A percentile compares a stretch with the other conserved stretches of the same genome.
Evolutionary conservation across 2,329 filamentous ascomycete species (phyloP).

Genomic region (Fusarium gaditjirri): DNA sequence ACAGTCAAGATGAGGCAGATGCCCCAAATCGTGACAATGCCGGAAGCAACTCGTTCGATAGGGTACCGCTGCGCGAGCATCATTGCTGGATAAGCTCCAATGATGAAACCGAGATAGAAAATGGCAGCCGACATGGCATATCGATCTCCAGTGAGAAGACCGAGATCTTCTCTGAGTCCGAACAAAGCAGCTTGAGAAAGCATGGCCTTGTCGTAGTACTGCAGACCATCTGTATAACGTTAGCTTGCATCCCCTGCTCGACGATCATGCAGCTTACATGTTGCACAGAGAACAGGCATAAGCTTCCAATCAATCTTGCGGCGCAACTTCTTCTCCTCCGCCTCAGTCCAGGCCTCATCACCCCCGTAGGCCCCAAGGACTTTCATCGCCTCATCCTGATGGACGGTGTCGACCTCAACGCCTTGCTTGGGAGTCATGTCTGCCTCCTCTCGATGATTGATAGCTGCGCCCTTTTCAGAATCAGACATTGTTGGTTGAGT

Average conservation of each 20-base stretch:
- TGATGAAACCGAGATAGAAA: constrained; percentile 62
- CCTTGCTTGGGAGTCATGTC: background rate
- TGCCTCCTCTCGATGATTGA: constrained; percentile 15
- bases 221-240: constrained; percentile 19
- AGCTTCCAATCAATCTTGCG: constrained; percentile 48
- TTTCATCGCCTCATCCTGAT: constrained; percentile 48
- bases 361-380: constrained; percentile 55
- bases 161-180: constrained; percentile 33
- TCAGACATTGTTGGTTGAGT: constrained; percentile 23
- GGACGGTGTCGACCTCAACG: constrained; percentile 29
- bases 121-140: constrained; percentile 58
- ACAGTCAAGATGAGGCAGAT: constrained; percentile 52
- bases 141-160: constrained; percentile 52
- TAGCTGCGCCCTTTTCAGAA: constrained; percentile 30
- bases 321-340: constrained; percentile 55
- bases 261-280: constrained; percentile 50
- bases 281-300: constrained; percentile 58
- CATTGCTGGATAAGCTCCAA: constrained; percentile 57
- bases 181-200: constrained; percentile 58
- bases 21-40: constrained; percentile 48
- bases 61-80: constrained; percentile 56
- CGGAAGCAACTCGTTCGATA: constrained; percentile 57
- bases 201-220: constrained; percentile 65
- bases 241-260: background rate
- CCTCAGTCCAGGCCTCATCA: constrained; percentile 54